phyloP scores from a whole-genome alignment of 2,329 filamentous ascomycete species.

The Arthrobotrys iridis region DNA sequence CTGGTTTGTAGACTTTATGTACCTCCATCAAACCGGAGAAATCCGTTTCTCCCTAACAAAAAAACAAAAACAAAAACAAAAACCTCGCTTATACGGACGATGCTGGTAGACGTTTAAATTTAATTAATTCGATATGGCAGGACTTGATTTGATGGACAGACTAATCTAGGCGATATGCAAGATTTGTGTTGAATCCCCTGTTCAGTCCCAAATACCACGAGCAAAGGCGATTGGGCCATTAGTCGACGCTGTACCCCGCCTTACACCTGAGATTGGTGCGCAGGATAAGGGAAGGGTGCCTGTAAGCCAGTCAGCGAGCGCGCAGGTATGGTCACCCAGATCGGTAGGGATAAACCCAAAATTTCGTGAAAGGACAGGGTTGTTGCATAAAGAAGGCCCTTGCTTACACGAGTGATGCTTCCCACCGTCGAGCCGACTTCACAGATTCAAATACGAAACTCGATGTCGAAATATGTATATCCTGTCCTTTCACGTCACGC shows the following conservation, averaged over 20 bases:
- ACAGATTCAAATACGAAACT: conserved; percentile 25
- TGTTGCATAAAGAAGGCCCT: conserved; percentile 42
- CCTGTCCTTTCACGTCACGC: neutral
- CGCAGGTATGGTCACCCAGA: conserved; percentile 16
- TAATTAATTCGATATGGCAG: neutral
- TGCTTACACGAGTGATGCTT: conserved; percentile 32
- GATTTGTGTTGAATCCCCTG: conserved; percentile 15
- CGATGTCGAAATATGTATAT: conserved; percentile 3
- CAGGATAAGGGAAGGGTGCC: conserved; percentile 33
- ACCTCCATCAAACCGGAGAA: neutral
- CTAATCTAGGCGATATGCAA: conserved; percentile 3
- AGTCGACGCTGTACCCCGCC: conserved; percentile 28
- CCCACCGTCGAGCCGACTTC: conserved; percentile 5
- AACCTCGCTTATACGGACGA: neutral
- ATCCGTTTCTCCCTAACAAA: neutral
- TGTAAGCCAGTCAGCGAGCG: conserved; percentile 24
- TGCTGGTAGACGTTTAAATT: neutral
- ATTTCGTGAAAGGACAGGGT: conserved; percentile 30
- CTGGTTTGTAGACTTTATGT: neutral
- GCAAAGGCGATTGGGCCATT: conserved; percentile 27
- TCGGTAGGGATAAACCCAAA: conserved; percentile 34
- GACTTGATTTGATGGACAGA: neutral
- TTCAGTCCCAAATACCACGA: conserved; percentile 31
- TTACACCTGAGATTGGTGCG: conserved; percentile 42
- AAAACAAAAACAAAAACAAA: too few relatives aligned